Conservation (phyloP, 768 basidiomycete genomes). For the Amanita subjunquillea region DNA sequence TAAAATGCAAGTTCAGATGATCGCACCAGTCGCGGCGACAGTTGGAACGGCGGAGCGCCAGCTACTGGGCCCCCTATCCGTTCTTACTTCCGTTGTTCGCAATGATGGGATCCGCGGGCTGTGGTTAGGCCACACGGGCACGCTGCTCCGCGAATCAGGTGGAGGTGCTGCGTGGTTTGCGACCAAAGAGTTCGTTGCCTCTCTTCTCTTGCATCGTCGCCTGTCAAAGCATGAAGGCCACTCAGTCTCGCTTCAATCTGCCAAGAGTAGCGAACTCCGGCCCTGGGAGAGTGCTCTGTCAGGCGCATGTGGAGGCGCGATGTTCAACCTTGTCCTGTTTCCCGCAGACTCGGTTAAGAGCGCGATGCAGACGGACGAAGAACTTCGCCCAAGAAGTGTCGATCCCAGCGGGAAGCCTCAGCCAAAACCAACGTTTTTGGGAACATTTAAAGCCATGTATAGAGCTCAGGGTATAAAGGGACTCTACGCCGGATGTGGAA, state of each 20-base stretch:
- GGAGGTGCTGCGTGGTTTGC: constrained; percentile 83
- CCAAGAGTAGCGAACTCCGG: constrained; percentile 21
- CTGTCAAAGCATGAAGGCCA: constrained; percentile 9
- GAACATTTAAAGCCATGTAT: constrained; percentile 64
- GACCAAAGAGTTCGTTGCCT: constrained; percentile 69
- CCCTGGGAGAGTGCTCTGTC: constrained; percentile 73
- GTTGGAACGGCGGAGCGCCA: constrained; percentile 8
- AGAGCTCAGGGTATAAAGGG: constrained; percentile 63
- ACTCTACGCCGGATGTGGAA: constrained; percentile 81
- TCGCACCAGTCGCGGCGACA: constrained; percentile 9
- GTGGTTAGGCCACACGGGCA: constrained; percentile 83
- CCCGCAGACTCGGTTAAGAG: constrained; percentile 89
- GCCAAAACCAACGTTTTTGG: constrained; percentile 36
- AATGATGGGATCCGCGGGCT: constrained; percentile 53
- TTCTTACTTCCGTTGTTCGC: constrained; percentile 18
- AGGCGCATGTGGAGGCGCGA: constrained; percentile 71
- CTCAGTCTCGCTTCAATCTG: constrained; percentile 8
- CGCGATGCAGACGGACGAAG: constrained; percentile 83
- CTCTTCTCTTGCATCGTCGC: constrained; percentile 46
- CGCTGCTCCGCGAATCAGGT: constrained; percentile 80
- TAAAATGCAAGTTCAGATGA: constrained; percentile 27
- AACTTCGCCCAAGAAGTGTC: constrained; percentile 40
- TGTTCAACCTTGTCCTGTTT: constrained; percentile 76
- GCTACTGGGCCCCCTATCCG: constrained; percentile 18
- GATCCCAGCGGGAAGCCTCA: constrained; percentile 10